Conservation (phyloP, 495 filamentous ascomycete genomes). For the Astrocystis sublimbata region DNA sequence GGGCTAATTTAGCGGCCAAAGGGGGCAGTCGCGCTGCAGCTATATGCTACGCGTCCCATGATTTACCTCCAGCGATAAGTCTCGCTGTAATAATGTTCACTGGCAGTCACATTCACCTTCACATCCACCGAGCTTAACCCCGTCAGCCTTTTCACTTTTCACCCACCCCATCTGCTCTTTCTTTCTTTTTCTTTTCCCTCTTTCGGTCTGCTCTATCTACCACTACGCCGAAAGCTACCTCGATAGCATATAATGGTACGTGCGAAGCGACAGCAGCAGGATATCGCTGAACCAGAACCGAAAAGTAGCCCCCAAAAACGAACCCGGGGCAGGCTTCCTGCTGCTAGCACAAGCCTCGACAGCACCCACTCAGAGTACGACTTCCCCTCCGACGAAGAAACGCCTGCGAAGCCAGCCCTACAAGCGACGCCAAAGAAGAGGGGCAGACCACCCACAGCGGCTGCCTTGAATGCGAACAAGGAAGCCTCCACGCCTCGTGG, state of each 20-base stretch:
- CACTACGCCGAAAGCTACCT: neutral
- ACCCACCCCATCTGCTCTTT: neutral
- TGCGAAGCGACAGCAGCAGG: slow-evolving; percentile 25
- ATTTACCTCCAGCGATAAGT: too few species aligned
- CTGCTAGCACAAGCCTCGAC: neutral
- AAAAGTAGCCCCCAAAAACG: slow-evolving; percentile 29
- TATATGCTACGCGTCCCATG: neutral
- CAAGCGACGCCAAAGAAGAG: slow-evolving; percentile 27
- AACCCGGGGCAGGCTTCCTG: slow-evolving; percentile 7
- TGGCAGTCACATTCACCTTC: too few species aligned
- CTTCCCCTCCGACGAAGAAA: slow-evolving; percentile 32
- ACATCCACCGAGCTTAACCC: neutral
- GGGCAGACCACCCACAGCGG: slow-evolving; percentile 12
- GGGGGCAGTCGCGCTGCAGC: slow-evolving; percentile 5
- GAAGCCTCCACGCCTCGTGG: slow-evolving; percentile 33
- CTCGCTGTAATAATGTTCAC: too few species aligned
- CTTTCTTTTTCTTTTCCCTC: neutral
- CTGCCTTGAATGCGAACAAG: slow-evolving; percentile 7
- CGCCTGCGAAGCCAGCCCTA: neutral
- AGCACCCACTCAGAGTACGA: slow-evolving; percentile 27
- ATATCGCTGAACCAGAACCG: slow-evolving; percentile 20
- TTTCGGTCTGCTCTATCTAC: neutral
- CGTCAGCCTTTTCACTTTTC: neutral
- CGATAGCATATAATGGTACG: slow-evolving; percentile 30
- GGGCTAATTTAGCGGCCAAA: too few species aligned